Base-by-base conservation (phyloP, 2,329 filamentous ascomycete species). In the Sclerotinia subarctica region DNA sequence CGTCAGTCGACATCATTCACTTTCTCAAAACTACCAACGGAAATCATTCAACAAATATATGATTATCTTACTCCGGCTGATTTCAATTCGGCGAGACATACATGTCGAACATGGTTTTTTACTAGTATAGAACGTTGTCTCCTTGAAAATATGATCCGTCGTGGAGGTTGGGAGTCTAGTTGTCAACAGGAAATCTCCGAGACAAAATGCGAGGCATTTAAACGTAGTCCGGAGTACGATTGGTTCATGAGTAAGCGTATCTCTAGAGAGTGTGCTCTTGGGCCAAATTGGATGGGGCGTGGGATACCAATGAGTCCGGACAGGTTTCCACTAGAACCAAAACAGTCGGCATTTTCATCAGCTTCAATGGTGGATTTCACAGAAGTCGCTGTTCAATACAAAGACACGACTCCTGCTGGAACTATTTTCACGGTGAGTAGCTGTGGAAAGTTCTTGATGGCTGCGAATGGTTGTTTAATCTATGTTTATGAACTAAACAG, bases 1-100 rank as follows among this genome's bases (percentile, higher is more conserved):
- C 63, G 64, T 17, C 70, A 68, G 47, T 70, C 70, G 19, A 69
- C 71, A 13, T 66, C 65, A 26, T 51, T 44, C 54, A 57, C 46
- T 17, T 38, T 67, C 53, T 62, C 70, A 21, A 46, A 64, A n/a
- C 58, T 77, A 32, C 74, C 71, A 24, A 79, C 76, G 17, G 80
- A 82, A 69, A 79, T 80, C 8, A 58, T 81, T 1, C 76, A 79
- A 24, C 72, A 79, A 7, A 76, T 82, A 15, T 80, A 78, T 68
- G 56, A 51, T 17, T 69, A 75, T 10, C 75, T 82, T 6, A 57
- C 70, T 5, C 80, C 79, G 0, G 57, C 67, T 13, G 80, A 82
- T 72, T 90, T 89, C 75, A 84, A 90, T 72, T 81, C 85, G 66
- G 86, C 87, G 21, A 82, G 88, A 24, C 83, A 85, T 70, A 83